Conservation (phyloP, 108 stramenopile species). For the Cylindrotheca fusiformis region DNA sequence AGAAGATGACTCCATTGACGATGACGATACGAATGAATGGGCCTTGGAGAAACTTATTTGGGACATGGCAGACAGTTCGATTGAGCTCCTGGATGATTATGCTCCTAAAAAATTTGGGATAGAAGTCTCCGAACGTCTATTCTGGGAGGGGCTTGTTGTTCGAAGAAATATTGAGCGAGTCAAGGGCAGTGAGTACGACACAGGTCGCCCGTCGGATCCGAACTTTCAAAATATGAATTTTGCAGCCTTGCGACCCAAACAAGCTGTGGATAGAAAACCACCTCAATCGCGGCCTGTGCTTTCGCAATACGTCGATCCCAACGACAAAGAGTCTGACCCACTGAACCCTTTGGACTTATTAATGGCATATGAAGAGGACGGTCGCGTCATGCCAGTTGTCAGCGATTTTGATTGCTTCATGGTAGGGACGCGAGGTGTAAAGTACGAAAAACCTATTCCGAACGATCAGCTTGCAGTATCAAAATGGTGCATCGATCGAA, state of each 20-base stretch:
- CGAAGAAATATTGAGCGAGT: conserved; percentile 35
- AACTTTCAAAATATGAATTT: conserved; percentile 61
- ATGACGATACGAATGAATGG: neutral
- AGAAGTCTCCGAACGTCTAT: conserved; percentile 43
- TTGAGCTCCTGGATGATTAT: neutral
- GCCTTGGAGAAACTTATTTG: conserved; percentile 14
- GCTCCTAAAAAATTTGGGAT: conserved; percentile 37
- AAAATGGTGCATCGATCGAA: conserved; percentile 36
- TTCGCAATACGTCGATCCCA: neutral
- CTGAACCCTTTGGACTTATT: conserved; percentile 46
- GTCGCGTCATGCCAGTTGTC: conserved; percentile 48
- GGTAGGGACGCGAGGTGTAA: conserved; percentile 47
- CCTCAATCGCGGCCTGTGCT: conserved; percentile 38
- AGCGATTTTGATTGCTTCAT: conserved; percentile 68
- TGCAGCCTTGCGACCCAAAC: conserved; percentile 22
- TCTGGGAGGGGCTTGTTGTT: conserved; percentile 54
- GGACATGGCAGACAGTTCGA: conserved; percentile 18
- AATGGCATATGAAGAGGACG: conserved; percentile 58
- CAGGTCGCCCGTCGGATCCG: conserved; percentile 41
- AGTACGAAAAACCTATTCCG: conserved; percentile 45
- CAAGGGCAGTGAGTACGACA: conserved; percentile 38
- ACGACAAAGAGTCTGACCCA: conserved; percentile 14
- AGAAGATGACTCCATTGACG: neutral
- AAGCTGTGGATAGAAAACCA: neutral
- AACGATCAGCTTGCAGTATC: conserved; percentile 47